phyloP scores from a whole-genome alignment of 2,329 filamentous ascomycete genomes.

The Aureobasidium vineae region DNA sequence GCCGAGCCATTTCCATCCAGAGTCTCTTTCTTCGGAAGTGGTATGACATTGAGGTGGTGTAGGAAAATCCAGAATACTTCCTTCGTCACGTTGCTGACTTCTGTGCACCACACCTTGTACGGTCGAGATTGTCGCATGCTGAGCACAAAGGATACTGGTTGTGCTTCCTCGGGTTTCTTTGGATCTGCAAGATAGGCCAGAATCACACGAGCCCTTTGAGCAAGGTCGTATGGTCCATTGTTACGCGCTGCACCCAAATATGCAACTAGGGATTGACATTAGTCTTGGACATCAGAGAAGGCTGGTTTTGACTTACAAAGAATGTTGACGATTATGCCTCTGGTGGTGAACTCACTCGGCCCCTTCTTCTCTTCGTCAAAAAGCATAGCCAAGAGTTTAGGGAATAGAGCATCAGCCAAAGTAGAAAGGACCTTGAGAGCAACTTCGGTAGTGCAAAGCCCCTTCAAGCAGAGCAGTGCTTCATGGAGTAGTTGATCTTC shows the following conservation, averaged over 20 bases:
- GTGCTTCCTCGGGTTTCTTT: constrained; percentile 68
- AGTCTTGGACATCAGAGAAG: constrained; percentile 15
- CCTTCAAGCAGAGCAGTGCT: constrained; percentile 88
- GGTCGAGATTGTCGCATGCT: constrained; percentile 85
- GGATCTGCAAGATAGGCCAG: constrained; percentile 79
- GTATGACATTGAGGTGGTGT: constrained; percentile 85
- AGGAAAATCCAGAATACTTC: constrained; percentile 99
- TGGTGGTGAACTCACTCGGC: constrained; percentile 92
- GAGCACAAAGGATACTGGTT: constrained; percentile 79
- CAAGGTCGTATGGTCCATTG: constrained; percentile 48
- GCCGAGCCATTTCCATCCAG: background rate
- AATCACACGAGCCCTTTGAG: constrained; percentile 66
- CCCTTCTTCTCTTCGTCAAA: constrained; percentile 99
- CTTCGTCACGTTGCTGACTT: constrained; percentile 88
- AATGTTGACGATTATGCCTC: constrained; percentile 83
- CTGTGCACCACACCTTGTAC: constrained; percentile 92
- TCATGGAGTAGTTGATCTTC: constrained; percentile 93
- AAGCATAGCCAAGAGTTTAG: constrained; percentile 79
- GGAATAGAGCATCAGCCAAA: constrained; percentile 79
- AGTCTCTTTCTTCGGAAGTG: constrained; percentile 50
- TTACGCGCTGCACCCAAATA: constrained; percentile 68
- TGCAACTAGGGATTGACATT: constrained; percentile 52
- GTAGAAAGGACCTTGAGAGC: constrained; percentile 78
- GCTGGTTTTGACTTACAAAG: constrained; percentile 52
- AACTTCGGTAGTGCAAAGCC: constrained; percentile 84